These are phyloP conservation scores for Peterozyma xylosa DNA, from an alignment of 805 yeast species.

Conservation along the genomic window DNA sequence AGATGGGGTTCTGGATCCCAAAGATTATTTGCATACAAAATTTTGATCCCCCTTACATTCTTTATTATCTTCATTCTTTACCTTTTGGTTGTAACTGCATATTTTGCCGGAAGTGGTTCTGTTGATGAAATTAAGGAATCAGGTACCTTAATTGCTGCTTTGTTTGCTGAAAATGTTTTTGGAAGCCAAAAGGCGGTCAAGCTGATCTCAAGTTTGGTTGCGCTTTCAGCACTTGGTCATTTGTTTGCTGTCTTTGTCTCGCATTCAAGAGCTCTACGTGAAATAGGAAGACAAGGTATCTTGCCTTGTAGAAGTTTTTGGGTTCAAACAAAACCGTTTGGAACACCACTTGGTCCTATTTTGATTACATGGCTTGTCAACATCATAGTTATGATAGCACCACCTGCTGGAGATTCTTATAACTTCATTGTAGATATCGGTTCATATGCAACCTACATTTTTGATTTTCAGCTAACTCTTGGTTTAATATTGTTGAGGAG, in stretches of 20 bases:
- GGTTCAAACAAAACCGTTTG: conserved; percentile 36
- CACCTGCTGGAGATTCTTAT: conserved; percentile 42
- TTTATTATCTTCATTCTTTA: conserved; percentile 24
- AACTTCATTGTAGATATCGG: conserved; percentile 38
- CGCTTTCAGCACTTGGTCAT: conserved; percentile 41
- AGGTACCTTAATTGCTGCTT: conserved; percentile 22
- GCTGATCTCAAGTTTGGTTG: conserved; percentile 39
- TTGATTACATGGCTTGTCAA: conserved; percentile 39
- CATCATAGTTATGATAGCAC: conserved; percentile 34
- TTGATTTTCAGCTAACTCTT: conserved; percentile 30
- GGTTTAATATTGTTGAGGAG: conserved; percentile 32
- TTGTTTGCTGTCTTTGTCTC: conserved; percentile 40
- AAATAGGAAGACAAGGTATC: conserved; percentile 43
- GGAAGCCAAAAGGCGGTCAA: conserved; percentile 30
- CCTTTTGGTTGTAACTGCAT: conserved; percentile 25
- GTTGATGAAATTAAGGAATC: conserved; percentile 21
- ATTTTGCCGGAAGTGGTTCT: conserved; percentile 21
- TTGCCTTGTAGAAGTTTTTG: conserved; percentile 37
- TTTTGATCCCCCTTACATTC: conserved; percentile 24
- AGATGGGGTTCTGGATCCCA: conserved; percentile 7
- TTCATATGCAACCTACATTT: conserved; percentile 39
- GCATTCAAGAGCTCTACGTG: conserved; percentile 42
- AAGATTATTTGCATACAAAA: conserved; percentile 13
- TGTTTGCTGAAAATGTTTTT: conserved; percentile 24
- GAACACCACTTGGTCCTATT: conserved; percentile 36